Conservation (phyloP, 2,329 filamentous ascomycete species). For the Epichloe baconii region DNA sequence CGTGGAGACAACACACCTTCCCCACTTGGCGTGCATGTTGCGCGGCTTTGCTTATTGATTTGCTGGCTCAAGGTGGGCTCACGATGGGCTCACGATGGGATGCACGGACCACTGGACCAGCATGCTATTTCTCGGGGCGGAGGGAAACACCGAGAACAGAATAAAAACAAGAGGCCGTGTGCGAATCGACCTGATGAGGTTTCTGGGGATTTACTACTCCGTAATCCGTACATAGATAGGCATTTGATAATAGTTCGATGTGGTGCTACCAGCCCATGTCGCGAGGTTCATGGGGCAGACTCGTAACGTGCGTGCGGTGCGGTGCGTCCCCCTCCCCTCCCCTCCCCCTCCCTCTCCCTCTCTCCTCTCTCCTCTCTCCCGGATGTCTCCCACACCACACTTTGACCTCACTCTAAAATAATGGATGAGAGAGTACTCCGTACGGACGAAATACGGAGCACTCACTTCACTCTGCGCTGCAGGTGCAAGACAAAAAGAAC, state of each 20-base stretch:
- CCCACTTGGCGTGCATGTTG: conserved; percentile 11
- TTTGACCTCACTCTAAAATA: too few relatives aligned
- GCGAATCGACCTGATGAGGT: background rate
- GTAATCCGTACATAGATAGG: background rate
- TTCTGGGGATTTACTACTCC: background rate
- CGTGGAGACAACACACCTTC: conserved; percentile 18
- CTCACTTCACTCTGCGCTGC: too few relatives aligned
- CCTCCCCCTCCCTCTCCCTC: too few relatives aligned
- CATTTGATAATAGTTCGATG: conserved; percentile 1
- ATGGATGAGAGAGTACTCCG: too few relatives aligned
- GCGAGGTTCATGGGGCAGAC: background rate
- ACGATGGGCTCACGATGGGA: conserved; percentile 12
- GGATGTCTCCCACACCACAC: too few relatives aligned
- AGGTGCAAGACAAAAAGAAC: too few relatives aligned
- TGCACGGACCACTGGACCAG: conserved; percentile 11
- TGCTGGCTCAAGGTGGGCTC: conserved; percentile 6
- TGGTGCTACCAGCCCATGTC: background rate
- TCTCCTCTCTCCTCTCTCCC: too few relatives aligned
- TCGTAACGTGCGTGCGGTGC: too few relatives aligned
- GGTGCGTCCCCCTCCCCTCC: too few relatives aligned
- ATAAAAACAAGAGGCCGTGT: too few relatives aligned
- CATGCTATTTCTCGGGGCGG: background rate
- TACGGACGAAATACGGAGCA: too few relatives aligned
- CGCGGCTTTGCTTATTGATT: conserved; percentile 16
- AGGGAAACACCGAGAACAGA: background rate